A percentile compares a stretch with the other conserved stretches of the same genome.
phyloP scores from a whole-genome alignment of 148 eudicot genomes.

The Chenopodium quinoa region DNA sequence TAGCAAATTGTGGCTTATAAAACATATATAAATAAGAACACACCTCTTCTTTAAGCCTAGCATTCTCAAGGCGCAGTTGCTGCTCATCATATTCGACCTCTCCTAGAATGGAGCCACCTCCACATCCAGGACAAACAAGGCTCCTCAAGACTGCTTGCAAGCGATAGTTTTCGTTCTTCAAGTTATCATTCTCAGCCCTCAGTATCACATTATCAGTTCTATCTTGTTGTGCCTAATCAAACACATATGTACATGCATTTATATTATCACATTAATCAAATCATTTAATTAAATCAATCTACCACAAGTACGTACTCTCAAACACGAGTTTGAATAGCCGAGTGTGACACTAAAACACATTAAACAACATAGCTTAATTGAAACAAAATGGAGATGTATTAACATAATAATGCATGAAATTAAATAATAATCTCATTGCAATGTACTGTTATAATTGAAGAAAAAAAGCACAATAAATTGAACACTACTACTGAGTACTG shows the following conservation, averaged over 20 bases:
- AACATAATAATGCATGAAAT: too few species aligned
- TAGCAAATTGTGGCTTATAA: neutral
- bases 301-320: neutral
- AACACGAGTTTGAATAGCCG: neutral
- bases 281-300: neutral
- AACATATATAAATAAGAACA: neutral
- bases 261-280: neutral
- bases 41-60: slow-evolving; percentile 93
- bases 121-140: slow-evolving; percentile 80
- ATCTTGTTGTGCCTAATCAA: slow-evolving; percentile 85
- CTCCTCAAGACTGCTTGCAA: slow-evolving; percentile 71
- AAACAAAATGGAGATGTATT: neutral
- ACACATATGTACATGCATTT: neutral
- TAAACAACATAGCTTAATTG: too few species aligned
- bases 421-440: too few species aligned
- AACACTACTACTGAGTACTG: neutral
- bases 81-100: slow-evolving; percentile 83
- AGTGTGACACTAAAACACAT: neutral
- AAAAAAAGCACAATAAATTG: slow-evolving; percentile 16
- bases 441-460: too few species aligned
- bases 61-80: slow-evolving; percentile 84
- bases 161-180: slow-evolving; percentile 78
- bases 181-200: slow-evolving; percentile 79
- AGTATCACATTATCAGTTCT: slow-evolving; percentile 72
- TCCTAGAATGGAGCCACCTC: slow-evolving; percentile 72